A percentile compares a stretch with the other conserved stretches of the same genome.
These are phyloP conservation scores for Colletotrichum neosansevieriae DNA, from an alignment of 2,329 filamentous ascomycete species.

Conservation along the genomic window DNA sequence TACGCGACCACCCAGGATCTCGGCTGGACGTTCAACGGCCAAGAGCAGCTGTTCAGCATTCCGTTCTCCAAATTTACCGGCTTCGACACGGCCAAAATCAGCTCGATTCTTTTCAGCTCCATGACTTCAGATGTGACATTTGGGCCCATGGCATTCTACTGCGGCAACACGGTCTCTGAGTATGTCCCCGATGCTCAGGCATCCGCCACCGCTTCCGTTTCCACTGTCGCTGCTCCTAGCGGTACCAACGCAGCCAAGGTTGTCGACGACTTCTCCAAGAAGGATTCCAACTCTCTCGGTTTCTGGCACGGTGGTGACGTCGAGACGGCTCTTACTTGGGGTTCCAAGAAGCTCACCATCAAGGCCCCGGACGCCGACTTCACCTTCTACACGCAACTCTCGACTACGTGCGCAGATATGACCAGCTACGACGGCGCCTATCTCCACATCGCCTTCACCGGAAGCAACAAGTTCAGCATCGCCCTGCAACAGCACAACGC, in stretches of 20 bases:
- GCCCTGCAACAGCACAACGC: slow-evolving; percentile 76
- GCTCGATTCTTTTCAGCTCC: slow-evolving; percentile 62
- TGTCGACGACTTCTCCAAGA: slow-evolving; percentile 70
- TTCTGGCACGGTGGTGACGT: slow-evolving; percentile 73
- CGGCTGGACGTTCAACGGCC: slow-evolving; percentile 72
- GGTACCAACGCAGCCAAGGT: slow-evolving; percentile 64
- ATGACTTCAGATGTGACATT: slow-evolving; percentile 62
- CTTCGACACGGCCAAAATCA: slow-evolving; percentile 64
- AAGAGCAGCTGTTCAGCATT: slow-evolving; percentile 68
- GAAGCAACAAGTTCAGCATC: slow-evolving; percentile 72
- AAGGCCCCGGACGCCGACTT: slow-evolving; percentile 59
- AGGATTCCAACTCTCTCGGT: slow-evolving; percentile 68
- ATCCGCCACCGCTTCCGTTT: slow-evolving; percentile 54
- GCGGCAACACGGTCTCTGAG: slow-evolving; percentile 61
- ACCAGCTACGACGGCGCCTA: slow-evolving; percentile 68
- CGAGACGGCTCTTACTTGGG: slow-evolving; percentile 66
- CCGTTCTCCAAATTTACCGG: slow-evolving; percentile 65
- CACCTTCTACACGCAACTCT: slow-evolving; percentile 70
- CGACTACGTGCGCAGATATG: slow-evolving; percentile 58
- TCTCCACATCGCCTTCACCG: slow-evolving; percentile 73
- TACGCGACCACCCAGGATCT: slow-evolving; percentile 60
- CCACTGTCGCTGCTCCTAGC: slow-evolving; percentile 61
- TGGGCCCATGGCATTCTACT: slow-evolving; percentile 70
- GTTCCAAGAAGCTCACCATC: slow-evolving; percentile 62
- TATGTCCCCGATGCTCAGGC: slow-evolving; percentile 59